Conservation (phyloP, 306 rosid genomes). For the Casuarina equisetifolia region DNA sequence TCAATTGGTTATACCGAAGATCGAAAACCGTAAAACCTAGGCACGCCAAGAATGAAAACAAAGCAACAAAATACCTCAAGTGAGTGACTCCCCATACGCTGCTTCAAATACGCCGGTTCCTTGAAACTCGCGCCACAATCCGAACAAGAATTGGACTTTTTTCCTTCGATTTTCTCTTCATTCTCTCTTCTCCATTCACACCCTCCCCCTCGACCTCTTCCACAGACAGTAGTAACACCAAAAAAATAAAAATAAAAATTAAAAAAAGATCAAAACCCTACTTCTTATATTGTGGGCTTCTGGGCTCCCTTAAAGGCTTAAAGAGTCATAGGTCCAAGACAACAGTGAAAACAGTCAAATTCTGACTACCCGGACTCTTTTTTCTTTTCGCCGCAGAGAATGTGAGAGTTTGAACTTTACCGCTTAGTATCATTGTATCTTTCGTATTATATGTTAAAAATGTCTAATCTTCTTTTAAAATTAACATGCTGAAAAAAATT, state of each 20-base stretch:
- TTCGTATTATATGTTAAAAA: too few relatives aligned
- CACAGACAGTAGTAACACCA: conserved; percentile 23
- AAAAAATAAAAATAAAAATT: not conserved
- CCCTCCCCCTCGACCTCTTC: conserved; percentile 46
- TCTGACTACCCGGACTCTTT: too few relatives aligned
- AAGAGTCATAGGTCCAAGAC: too few relatives aligned
- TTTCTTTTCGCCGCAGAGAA: too few relatives aligned
- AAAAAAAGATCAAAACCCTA: too few relatives aligned
- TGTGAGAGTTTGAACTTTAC: too few relatives aligned
- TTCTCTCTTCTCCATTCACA: conserved; percentile 26
- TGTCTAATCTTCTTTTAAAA: too few relatives aligned
- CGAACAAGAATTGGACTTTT: conserved; percentile 50
- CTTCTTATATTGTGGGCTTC: too few relatives aligned
- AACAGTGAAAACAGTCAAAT: too few relatives aligned
- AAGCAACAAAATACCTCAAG: conserved; percentile 56
- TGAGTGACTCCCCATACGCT: conserved; percentile 83
- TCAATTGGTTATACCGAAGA: not conserved
- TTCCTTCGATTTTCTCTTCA: conserved; percentile 14
- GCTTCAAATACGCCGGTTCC: conserved; percentile 72
- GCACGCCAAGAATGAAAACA: not conserved
- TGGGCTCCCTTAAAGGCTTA: too few relatives aligned
- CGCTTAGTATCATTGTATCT: too few relatives aligned
- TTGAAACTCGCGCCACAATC: conserved; percentile 71
- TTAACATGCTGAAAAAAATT: too few relatives aligned
- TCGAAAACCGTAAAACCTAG: not conserved